Conservation (phyloP, 768 basidiomycete species). For the Boletus rubroflammeus region DNA sequence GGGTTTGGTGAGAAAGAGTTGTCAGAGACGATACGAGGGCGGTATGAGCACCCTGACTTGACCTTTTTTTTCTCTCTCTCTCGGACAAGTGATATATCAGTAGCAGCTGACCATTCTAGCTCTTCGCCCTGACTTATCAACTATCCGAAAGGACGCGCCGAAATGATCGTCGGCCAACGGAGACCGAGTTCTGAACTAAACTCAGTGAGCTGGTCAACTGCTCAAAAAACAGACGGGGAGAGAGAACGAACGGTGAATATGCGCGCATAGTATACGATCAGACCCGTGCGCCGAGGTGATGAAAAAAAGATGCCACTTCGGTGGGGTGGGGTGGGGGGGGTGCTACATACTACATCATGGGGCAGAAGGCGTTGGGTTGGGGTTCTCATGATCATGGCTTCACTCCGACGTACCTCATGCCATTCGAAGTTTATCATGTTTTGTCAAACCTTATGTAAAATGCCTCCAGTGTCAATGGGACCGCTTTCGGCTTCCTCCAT, state of each 20-base stretch:
- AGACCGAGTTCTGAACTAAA: background rate
- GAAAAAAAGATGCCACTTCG: conserved; percentile 1
- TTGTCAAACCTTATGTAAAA: conserved; percentile 19
- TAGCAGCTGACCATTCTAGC: background rate
- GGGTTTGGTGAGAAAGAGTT: no score
- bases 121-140: background rate
- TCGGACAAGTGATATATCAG: background rate
- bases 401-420: conserved; percentile 14
- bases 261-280: conserved; percentile 7
- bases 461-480: background rate
- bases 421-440: conserved; percentile 10
- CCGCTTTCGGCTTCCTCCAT: conserved; percentile 11
- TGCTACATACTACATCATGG: no score
- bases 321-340: background rate
- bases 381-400: conserved; percentile 11
- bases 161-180: background rate
- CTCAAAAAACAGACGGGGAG: background rate
- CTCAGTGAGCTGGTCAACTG: background rate
- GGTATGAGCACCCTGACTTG: background rate
- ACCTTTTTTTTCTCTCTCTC: background rate
- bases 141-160: background rate
- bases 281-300: conserved; percentile 11
- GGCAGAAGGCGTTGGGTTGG: conserved; percentile 1
- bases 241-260: conserved; percentile 3
- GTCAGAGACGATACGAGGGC: background rate